Percentiles rank a stretch among this genome's conserved stretches.
phyloP scores from a whole-genome alignment of 441 rosid genomes.

The Metrosideros polymorpha region DNA sequence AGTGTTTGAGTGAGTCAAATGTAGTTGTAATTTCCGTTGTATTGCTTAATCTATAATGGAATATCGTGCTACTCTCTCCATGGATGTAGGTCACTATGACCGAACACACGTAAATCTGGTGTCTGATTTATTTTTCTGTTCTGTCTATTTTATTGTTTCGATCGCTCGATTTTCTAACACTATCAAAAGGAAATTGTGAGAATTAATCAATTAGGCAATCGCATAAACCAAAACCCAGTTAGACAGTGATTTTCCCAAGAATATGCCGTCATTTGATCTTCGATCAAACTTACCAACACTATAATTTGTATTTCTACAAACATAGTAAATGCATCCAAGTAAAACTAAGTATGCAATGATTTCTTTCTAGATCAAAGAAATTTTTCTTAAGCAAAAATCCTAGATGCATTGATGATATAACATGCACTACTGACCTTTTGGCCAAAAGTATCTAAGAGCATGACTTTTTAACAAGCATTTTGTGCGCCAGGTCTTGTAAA shows the following conservation, averaged over 20 bases:
- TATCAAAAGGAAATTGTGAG: background rate
- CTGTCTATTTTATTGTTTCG: no score
- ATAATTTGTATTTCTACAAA: background rate
- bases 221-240: background rate
- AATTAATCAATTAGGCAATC: background rate
- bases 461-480: no score
- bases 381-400: background rate
- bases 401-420: background rate
- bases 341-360: background rate
- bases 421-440: background rate
- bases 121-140: no score
- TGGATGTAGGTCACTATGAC: no score
- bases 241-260: background rate
- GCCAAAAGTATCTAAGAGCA: no score
- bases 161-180: no score
- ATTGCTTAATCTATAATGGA: no score
- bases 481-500: no score
- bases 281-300: background rate
- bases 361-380: background rate
- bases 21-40: no score
- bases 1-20: no score
- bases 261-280: background rate
- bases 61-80: no score
- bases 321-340: background rate
- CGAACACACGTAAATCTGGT: no score